Percentiles rank a stretch among this genome's conserved stretches.
phyloP scores from a whole-genome alignment of 192 early-diverging fungal genomes.

The Entomortierella parvispora region DNA sequence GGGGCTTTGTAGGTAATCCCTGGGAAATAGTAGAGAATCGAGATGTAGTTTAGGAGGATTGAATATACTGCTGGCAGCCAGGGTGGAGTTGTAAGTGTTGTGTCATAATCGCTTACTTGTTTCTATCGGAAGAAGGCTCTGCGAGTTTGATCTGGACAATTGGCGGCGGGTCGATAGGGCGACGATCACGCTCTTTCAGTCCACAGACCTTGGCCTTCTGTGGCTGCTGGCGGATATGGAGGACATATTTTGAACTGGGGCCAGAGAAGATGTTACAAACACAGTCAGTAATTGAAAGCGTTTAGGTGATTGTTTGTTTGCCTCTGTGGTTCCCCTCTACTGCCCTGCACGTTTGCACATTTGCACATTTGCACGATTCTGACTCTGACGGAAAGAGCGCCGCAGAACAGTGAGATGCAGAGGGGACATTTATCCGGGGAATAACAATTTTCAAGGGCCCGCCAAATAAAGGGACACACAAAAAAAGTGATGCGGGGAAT shows the following conservation, averaged over 20 bases:
- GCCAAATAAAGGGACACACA: not conserved
- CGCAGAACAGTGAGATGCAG: not conserved
- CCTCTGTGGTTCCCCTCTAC: no score
- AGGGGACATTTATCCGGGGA: conserved; percentile 15
- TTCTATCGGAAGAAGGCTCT: conserved; percentile 40
- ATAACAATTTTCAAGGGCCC: not conserved
- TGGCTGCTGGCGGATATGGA: conserved; percentile 87
- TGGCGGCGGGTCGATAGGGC: conserved; percentile 83
- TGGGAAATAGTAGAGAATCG: conserved; percentile 1
- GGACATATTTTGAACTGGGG: conserved; percentile 53
- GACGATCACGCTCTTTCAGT: conserved; percentile 87
- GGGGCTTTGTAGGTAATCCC: conserved; percentile 72
- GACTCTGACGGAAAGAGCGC: not conserved
- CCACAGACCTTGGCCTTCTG: conserved; percentile 90
- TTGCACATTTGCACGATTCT: no score
- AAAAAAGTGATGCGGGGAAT: not conserved
- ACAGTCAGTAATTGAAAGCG: no score
- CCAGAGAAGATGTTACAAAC: no score
- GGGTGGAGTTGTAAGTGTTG: not conserved
- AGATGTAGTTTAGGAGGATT: not conserved
- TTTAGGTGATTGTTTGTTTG: no score
- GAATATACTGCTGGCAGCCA: not conserved
- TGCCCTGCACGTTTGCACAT: no score
- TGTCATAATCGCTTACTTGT: conserved; percentile 30
- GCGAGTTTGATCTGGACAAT: conserved; percentile 68